Percentiles rank a stretch among this genome's conserved stretches.
Evolutionary conservation across 331 rosid genomes (phyloP).

Genomic region (Phaseolus coccineus): DNA sequence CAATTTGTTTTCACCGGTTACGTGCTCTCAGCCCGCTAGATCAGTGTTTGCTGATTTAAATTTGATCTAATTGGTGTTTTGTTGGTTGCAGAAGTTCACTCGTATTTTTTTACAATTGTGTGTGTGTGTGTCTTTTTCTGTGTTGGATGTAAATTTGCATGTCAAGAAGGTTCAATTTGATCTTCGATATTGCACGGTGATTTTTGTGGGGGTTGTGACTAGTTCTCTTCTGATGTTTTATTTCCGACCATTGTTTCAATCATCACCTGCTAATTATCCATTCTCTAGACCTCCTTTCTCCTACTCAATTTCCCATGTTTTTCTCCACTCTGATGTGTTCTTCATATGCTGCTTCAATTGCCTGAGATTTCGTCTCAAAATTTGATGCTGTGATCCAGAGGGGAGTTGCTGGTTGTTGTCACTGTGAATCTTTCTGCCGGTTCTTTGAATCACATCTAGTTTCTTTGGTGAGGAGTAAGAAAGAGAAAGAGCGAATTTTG

Average conservation of each 20-base stretch:
- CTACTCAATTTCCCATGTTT: slow-evolving; percentile 68
- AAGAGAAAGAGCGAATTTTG: slow-evolving; percentile 19
- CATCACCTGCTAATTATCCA: slow-evolving; percentile 57
- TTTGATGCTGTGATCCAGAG: slow-evolving; percentile 60
- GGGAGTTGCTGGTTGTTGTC: slow-evolving; percentile 35
- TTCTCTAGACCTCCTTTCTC: slow-evolving; percentile 61
- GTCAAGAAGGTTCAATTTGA: slow-evolving; percentile 39
- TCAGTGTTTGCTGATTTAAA: slow-evolving; percentile 17
- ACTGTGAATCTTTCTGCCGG: slow-evolving; percentile 43
- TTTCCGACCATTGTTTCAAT: slow-evolving; percentile 67
- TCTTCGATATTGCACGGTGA: slow-evolving; percentile 47
- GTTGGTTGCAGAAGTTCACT: slow-evolving; percentile 27
- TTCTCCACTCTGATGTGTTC: slow-evolving; percentile 75
- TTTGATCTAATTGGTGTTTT: neutral
- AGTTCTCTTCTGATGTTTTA: slow-evolving; percentile 81
- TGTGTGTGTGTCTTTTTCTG: neutral
- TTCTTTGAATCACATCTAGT: slow-evolving; percentile 40
- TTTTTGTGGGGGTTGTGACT: slow-evolving; percentile 52
- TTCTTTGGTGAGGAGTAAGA: slow-evolving; percentile 37
- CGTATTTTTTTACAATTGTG: slow-evolving; percentile 26
- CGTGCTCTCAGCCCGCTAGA: slow-evolving; percentile 24
- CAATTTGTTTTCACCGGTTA: neutral
- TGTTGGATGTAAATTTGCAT: slow-evolving; percentile 49
- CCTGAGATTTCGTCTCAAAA: slow-evolving; percentile 84
- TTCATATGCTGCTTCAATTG: slow-evolving; percentile 90